Base-by-base conservation (phyloP, 108 stramenopile genomes). In the Pseudonitzschia multiseries region DNA sequence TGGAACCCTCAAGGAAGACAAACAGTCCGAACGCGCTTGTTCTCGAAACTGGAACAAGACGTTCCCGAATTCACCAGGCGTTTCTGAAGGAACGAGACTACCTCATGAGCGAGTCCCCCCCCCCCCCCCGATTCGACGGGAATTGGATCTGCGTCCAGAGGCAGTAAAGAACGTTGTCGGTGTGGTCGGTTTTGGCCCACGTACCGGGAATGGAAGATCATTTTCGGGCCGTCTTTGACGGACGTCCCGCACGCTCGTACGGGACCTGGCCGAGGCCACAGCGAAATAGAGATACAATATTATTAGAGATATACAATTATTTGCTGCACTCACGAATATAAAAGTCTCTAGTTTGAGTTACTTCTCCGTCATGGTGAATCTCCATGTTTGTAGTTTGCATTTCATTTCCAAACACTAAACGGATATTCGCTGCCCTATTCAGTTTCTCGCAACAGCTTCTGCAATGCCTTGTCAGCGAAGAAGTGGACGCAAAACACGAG, bases 1-100 rank as follows among this genome's bases (percentile, higher is more conserved):
- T 81, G 71, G 80, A 81, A 51, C 62, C 12, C 36, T 81, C 21
- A 81, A 76, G 42, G 57, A 42, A 41, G 80, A 81, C 71, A 43
- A 64, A 32, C 52, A 60, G n/a, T 48, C 14, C 62, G 80, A 18
- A 40, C 75, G 48, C 69, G 74, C 40, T 60, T 81, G 29, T 81
- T 81, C 68, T 26, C 42, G 6, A 66, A 64, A 62, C 41, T 81
- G 24, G 80, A 81, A 36, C 57, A 69, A 64, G 56, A 76, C 41
- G 80, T 81, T 36, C 80, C 80, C 4, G 80, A 75, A 68, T 81
- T 81, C 53, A 75, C 75, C 2, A 65, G 53, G 80, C 80, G 18
- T 81, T 81, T 50, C 40, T 81, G 2, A 75, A 70, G 44, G 80
- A 81, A 76, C 60, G 80, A 53, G 80, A 81, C 57, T 72, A 63